phyloP scores from a whole-genome alignment of 2,329 filamentous ascomycete species.

The Cercospora zeae-maydis region DNA sequence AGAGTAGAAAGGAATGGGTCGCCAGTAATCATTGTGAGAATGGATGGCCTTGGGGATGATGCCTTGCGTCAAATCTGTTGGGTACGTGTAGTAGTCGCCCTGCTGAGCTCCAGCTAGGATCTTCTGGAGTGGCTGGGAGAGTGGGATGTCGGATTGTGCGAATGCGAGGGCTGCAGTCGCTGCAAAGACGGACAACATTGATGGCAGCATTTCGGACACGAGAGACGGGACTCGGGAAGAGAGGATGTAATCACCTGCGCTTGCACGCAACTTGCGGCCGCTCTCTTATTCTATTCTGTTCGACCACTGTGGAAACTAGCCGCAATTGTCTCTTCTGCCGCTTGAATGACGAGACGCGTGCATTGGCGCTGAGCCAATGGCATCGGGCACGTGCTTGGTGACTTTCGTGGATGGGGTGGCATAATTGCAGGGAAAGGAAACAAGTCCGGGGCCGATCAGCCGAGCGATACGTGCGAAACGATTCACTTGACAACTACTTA shows the following conservation, averaged over 20 bases:
- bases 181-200: neutral
- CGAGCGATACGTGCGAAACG: neutral
- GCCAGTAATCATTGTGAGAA: conserved; percentile 60
- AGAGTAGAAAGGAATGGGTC: conserved; percentile 46
- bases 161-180: conserved; percentile 14
- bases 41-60: conserved; percentile 57
- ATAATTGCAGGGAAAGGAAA: neutral
- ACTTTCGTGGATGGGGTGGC: neutral
- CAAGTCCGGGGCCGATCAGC: neutral
- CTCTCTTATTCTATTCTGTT: neutral
- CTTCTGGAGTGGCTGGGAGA: conserved; percentile 51
- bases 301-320: neutral
- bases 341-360: neutral
- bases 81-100: conserved; percentile 55
- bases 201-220: neutral
- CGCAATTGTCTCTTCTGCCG: conserved; percentile 4
- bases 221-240: neutral
- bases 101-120: conserved; percentile 55
- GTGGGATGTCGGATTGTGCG: conserved; percentile 37
- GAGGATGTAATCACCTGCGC: neutral
- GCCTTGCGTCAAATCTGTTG: conserved; percentile 58
- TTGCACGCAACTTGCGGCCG: neutral
- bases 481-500: neutral
- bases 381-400: conserved; percentile 4
- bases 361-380: conserved; percentile 9